Evolutionary conservation across 1,284 basidiomycete species (phyloP).

Genomic region (Gomphus bonarii): DNA sequence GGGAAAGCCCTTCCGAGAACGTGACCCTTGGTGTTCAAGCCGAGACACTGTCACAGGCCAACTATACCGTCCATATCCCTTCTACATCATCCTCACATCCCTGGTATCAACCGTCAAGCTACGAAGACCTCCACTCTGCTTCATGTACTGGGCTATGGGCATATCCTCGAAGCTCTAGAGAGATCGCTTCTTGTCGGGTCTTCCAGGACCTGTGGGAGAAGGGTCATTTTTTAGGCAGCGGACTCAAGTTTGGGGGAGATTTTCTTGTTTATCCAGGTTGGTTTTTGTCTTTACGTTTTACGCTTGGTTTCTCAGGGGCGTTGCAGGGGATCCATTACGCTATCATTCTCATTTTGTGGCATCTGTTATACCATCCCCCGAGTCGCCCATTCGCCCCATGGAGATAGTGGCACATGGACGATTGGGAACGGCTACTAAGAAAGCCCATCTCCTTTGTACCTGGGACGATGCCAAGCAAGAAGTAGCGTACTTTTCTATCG

Average conservation of each 20-base stretch:
- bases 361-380: conserved; percentile 62
- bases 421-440: conserved; percentile 95
- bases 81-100: conserved; percentile 45
- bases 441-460: conserved; percentile 85
- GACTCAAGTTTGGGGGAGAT: conserved; percentile 91
- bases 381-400: conserved; percentile 63
- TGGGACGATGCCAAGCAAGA: conserved; percentile 67
- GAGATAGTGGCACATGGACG: conserved; percentile 93
- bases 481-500: conserved; percentile 74
- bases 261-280: conserved; percentile 93
- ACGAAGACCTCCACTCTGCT: conserved; percentile 51
- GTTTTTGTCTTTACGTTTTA: not conserved
- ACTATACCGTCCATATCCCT: conserved; percentile 51
- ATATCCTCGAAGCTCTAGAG: conserved; percentile 55
- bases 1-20: not conserved
- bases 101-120: conserved; percentile 52
- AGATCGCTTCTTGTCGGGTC: conserved; percentile 68
- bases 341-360: conserved; percentile 97
- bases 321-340: conserved; percentile 81
- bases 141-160: conserved; percentile 63
- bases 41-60: conserved; percentile 15
- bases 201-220: conserved; percentile 74
- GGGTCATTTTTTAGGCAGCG: conserved; percentile 79
- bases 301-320: not conserved
- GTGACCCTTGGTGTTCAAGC: conserved; percentile 13